A percentile compares a stretch with the other conserved stretches of the same genome.
Evolutionary conservation across 2,329 filamentous ascomycete species (phyloP).

Genomic region (Penicillium sp.): DNA sequence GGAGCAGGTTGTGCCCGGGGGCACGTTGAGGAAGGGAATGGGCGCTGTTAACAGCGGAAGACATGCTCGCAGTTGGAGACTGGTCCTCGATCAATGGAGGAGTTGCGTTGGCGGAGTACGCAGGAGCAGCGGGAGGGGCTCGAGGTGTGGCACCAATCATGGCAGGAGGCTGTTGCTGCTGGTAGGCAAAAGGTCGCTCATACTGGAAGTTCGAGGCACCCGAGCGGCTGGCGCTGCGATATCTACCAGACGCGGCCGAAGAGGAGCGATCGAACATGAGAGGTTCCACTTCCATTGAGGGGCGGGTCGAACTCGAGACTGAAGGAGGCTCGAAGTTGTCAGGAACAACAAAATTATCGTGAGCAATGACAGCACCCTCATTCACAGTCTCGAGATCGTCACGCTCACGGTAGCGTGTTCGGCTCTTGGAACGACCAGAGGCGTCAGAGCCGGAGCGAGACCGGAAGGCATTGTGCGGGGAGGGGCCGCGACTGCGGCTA

Average conservation of each 20-base stretch:
- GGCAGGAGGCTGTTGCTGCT: slow-evolving; percentile 29
- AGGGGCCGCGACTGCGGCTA: slow-evolving; percentile 37
- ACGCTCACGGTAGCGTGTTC: slow-evolving; percentile 54
- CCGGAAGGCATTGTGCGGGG: slow-evolving; percentile 41
- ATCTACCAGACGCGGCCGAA: slow-evolving; percentile 44
- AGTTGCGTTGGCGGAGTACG: slow-evolving; percentile 55
- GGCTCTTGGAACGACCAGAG: slow-evolving; percentile 57
- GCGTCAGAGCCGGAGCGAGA: slow-evolving; percentile 57
- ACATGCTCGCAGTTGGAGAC: slow-evolving; percentile 37
- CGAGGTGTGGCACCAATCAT: slow-evolving; percentile 46
- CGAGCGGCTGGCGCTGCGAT: slow-evolving; percentile 43
- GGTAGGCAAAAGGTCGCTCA: slow-evolving; percentile 36
- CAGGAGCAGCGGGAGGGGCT: slow-evolving; percentile 49
- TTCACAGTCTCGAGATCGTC: slow-evolving; percentile 57
- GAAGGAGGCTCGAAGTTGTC: slow-evolving; percentile 32
- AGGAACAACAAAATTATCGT: slow-evolving; percentile 29
- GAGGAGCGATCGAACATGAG: slow-evolving; percentile 38
- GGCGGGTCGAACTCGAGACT: slow-evolving; percentile 39
- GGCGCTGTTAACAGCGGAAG: slow-evolving; percentile 22
- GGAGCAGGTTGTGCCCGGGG: slow-evolving; percentile 35
- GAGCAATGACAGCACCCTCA: slow-evolving; percentile 44
- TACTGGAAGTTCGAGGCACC: slow-evolving; percentile 37
- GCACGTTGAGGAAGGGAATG: slow-evolving; percentile 33
- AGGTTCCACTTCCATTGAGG: slow-evolving; percentile 39
- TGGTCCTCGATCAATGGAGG: slow-evolving; percentile 54